Base-by-base conservation (phyloP, 108 stramenopile species). In the Skeletonema tropicum region DNA sequence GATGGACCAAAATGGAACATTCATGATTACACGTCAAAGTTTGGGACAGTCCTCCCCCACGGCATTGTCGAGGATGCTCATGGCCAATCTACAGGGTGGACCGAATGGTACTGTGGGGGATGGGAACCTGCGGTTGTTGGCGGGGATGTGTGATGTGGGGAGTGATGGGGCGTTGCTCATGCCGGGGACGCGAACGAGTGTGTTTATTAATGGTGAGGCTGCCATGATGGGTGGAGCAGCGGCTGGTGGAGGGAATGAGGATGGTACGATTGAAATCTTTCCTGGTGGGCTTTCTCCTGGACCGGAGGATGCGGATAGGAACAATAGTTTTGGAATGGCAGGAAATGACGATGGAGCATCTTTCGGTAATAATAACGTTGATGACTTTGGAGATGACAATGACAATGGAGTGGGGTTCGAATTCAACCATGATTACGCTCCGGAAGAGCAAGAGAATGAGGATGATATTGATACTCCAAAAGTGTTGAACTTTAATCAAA, bases 121-220 rank as follows among this genome's bases (percentile, higher is more conserved):
- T 49, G 74, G 63, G 21, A 72, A 58, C 13, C 60, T 77, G 19
- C 42, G 81, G 1, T 32, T 82, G 17, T 17, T 82, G 46, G 52
- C 48, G 11, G 76, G 76, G 6, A 48, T 62, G 62, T 82, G 80
- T 46, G 87, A 88, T 70, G 76, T 90, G n/a, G 77, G 79, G 13
- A 76, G 75, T 23, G 68, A 83, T 46, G 90, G 88, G 2, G 76
- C 85, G 10, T 74, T 88, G 6, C 66, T 88, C 2, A 83, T 87
- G 86, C 90, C 86, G 1, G 87, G 86, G 32, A 77, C 81, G 2
- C 15, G 49, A 13, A 59, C 65, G 10, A 52, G 57, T 14, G 39
- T 60, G 10, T 74, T 74, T 36, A 35, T 76, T 14, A 62, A 70
- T 32, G 73, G 73, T 32, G 74, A 70, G 41, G 46, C 46, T 36